Percentiles rank a stretch among this genome's conserved stretches.
These are phyloP conservation scores for Pleurotus tuber-regium DNA, from an alignment of 768 basidiomycete genomes.

Conservation along the genomic window DNA sequence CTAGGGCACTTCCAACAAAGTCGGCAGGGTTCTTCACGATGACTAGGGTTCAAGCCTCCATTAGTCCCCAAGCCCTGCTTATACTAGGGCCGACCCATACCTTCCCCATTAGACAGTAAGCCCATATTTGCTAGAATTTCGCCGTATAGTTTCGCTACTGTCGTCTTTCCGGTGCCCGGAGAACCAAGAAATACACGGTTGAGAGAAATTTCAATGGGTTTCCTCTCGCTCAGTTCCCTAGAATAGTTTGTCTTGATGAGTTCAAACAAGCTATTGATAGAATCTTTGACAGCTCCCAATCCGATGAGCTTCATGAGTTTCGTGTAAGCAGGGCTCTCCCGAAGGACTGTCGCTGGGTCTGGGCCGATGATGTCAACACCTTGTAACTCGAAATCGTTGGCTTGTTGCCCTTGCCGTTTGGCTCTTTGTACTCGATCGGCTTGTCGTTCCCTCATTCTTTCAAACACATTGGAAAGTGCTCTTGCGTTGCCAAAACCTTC, in stretches of 20 bases:
- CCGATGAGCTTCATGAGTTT: constrained; percentile 53
- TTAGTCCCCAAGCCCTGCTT: neutral
- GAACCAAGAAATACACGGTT: constrained; percentile 67
- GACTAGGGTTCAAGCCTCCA: constrained; percentile 33
- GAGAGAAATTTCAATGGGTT: constrained; percentile 51
- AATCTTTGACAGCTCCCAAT: constrained; percentile 53
- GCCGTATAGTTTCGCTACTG: constrained; percentile 66
- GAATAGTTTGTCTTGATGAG: constrained; percentile 52
- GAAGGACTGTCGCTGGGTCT: constrained; percentile 49
- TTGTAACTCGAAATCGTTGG: constrained; percentile 50
- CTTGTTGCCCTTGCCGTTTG: constrained; percentile 32
- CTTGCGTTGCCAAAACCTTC: constrained; percentile 70
- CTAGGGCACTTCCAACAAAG: constrained; percentile 58
- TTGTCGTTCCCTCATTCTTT: constrained; percentile 48
- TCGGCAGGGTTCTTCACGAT: constrained; percentile 67
- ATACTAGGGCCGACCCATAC: constrained; percentile 26
- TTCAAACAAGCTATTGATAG: constrained; percentile 45
- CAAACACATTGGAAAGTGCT: constrained; percentile 51
- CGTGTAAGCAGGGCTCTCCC: constrained; percentile 46
- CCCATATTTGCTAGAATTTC: constrained; percentile 58
- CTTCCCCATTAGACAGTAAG: constrained; percentile 73
- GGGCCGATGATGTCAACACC: constrained; percentile 66
- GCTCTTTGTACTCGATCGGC: constrained; percentile 44
- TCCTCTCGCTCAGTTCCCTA: constrained; percentile 55
- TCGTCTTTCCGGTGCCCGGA: constrained; percentile 73